Base-by-base conservation (phyloP, 2,329 filamentous ascomycete genomes). In the Calonectria crousiana region DNA sequence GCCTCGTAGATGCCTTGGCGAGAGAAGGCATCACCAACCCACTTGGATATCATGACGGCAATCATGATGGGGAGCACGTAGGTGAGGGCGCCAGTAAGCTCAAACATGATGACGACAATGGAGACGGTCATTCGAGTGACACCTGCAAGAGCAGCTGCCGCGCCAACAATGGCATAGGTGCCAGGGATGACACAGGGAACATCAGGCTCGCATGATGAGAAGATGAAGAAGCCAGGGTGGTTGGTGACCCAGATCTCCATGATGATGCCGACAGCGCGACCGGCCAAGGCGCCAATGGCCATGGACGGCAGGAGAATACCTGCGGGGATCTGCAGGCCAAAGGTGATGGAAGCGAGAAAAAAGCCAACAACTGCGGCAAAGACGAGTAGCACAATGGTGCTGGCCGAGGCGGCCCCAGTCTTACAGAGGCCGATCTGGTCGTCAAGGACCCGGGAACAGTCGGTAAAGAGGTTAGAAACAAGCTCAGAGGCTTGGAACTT, bases 41-140 rank as follows among this genome's bases (percentile, higher is more conserved):
- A 99, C 87, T 99, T 99, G 76, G 95, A 95, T 56, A 98, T 90
- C 96, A 99, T 98, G 82, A 99, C 97, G 53, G 96, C 95, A 77
- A 99, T 95, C 97, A 99, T 99, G 84, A 98, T 99, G 69, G 97
- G 97, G 10, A 99, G 91, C 64, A 99, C 96, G 82, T 98, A 98
- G 0, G 95, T 98, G 34, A 99, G 90, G 1, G 97, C 97, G 67
- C 97, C 97, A 0, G 97, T 99, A 71, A 99, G 92, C 87, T 99
- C 97, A 82, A 99, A 99, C 94, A 98, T 98, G 86, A 99, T 99
- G 81, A 98, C 97, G 6, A 99, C 96, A 78, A 99, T 98, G 16
- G 96, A 98, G 14, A 98, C 95, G 0, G 97, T 99, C 93, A 99
- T 97, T 78, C 96, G 92, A 23, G 96, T 98, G 44, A 97, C 95